Evolutionary conservation across 305 asterid genomes (phyloP).

Genomic region (Plantago lanceolata): DNA sequence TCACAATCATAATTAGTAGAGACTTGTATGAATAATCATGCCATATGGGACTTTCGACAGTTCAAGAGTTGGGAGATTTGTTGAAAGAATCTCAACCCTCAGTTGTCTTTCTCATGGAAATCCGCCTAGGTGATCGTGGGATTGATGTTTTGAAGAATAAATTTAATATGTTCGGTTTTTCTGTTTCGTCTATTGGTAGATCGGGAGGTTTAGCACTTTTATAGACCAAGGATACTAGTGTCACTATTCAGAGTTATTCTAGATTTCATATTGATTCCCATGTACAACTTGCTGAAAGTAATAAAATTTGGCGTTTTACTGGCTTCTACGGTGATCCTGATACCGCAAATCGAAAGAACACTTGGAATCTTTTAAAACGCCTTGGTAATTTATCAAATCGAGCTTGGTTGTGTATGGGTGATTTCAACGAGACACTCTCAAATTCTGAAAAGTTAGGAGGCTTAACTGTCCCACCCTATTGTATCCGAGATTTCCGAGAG

Average conservation of each 20-base stretch:
- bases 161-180: background rate
- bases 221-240: background rate
- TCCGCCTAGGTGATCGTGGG: too few relatives aligned
- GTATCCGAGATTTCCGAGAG: background rate
- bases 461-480: background rate
- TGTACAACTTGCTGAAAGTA: background rate
- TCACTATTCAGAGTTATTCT: background rate
- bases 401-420: background rate
- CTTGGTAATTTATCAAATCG: background rate
- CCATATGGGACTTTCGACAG: background rate
- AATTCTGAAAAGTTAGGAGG: background rate
- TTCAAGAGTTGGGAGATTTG: background rate
- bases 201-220: background rate
- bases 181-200: background rate
- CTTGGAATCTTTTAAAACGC: background rate
- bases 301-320: background rate
- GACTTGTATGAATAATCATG: too few relatives aligned
- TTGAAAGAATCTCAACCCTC: background rate
- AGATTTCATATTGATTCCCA: background rate
- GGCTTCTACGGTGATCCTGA: constrained; percentile 6
- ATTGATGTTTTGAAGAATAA: background rate
- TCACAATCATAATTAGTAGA: too few relatives aligned
- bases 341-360: background rate
- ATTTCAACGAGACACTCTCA: background rate
- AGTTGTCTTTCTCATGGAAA: background rate